Evolutionary conservation across 768 basidiomycete species (phyloP), one percentile per base, ranked within the genome.

Genomic region (Lactarius psammicola): DNA sequence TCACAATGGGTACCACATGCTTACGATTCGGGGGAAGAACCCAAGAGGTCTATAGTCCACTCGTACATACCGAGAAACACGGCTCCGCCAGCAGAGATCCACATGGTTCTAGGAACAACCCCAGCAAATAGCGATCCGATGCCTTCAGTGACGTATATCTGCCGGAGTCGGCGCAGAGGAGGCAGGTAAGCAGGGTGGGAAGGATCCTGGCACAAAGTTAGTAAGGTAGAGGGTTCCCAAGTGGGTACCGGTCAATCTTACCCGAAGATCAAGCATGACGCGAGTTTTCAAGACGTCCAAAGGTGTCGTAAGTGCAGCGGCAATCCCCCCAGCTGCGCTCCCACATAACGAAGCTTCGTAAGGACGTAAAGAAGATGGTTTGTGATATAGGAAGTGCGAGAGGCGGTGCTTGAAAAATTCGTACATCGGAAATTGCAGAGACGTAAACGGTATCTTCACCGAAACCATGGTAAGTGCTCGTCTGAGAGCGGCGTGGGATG

Each of bases 41-140:
- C 28, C 26, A 70, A 53, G 34, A 61, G 10, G 28, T 65, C 64
- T 56, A 70, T 66, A 9, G 68, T 64, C 84, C 86, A 89, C 75
- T 99, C 96, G 71, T 98, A 99, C 56, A 94, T 88, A n/a, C 97
- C 97, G 30, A 99, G 81, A 76, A 99, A 99, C 0, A 98, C 94
- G 0, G 95, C 95, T 2, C 97, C 97, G 3, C 97, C 97, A 2
- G 92, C 87, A 2, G 94, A 94, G 72, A 99, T 98, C 90, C 96
- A 98, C 59, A 97, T 74, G 44, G 95, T 98, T 74, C 97, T 84
- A 30, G 96, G 96, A 9, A 95, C 82, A 49, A 90, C 84, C 13
- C 97, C 97, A 6, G 90, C 77, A 73, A 96, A 98, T 5, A 99
- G 79, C 3, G 92, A 92, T 36, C 74, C 78, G 1, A 78, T 59